Conservation (phyloP, 2,329 filamentous ascomycete species). For the Fusarium transvaalense region DNA sequence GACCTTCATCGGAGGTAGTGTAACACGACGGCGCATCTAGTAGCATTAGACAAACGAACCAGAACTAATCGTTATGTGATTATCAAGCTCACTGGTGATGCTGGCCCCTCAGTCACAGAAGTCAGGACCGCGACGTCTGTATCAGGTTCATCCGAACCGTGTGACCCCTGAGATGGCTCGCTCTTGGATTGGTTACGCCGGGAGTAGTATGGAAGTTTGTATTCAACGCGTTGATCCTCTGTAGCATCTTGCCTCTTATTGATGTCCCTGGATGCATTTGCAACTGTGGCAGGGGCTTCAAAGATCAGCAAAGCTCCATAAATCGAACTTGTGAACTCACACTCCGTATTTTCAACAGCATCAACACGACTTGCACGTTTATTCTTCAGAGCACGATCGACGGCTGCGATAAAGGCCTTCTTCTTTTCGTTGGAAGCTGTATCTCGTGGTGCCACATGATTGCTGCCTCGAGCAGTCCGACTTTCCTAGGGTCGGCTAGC, state of each 20-base stretch:
- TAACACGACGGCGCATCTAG: conserved; percentile 46
- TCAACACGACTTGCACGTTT: conserved; percentile 5
- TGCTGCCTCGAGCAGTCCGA: conserved; percentile 1
- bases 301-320: conserved; percentile 22
- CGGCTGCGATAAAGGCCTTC: conserved; percentile 40
- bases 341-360: conserved; percentile 2
- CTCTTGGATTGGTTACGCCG: conserved; percentile 63
- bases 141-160: conserved; percentile 40
- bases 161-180: conserved; percentile 54
- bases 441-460: neutral
- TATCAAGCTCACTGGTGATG: conserved; percentile 19
- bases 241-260: conserved; percentile 34
- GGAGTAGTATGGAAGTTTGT: conserved; percentile 56
- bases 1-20: conserved; percentile 43
- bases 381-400: conserved; percentile 39
- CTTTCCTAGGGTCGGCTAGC: conserved; percentile 24
- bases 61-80: neutral
- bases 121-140: conserved; percentile 9
- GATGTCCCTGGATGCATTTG: conserved; percentile 40
- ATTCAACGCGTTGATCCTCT: conserved; percentile 32
- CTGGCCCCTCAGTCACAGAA: conserved; percentile 19
- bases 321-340: conserved; percentile 29
- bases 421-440: conserved; percentile 28
- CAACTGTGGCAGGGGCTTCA: conserved; percentile 36
- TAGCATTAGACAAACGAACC: conserved; percentile 19